Percentiles rank a stretch among this genome's conserved stretches.
These are phyloP conservation scores for Fusarium austroafricanum DNA, from an alignment of 2,329 filamentous ascomycete species.

Conservation along the genomic window DNA sequence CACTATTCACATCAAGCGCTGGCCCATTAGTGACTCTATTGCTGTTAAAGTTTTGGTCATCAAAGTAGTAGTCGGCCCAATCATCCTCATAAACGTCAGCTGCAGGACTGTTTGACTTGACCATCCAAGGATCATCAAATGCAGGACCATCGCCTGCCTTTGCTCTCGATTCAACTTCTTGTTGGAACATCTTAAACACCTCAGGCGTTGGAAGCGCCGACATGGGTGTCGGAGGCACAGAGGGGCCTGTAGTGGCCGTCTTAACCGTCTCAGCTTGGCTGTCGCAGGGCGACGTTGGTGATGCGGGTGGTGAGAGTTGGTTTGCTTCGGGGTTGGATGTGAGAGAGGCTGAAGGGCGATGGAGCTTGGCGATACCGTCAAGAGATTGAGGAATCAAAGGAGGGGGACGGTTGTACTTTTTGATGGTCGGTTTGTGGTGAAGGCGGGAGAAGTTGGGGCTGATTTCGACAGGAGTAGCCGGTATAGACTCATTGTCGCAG, in stretches of 20 bases:
- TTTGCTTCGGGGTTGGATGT: slow-evolving; percentile 34
- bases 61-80: slow-evolving; percentile 51
- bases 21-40: slow-evolving; percentile 1
- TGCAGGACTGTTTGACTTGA: slow-evolving; percentile 8
- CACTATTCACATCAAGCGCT: slow-evolving; percentile 20
- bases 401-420: slow-evolving; percentile 34
- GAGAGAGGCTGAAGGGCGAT: slow-evolving; percentile 24
- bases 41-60: slow-evolving; percentile 40
- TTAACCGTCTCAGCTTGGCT: slow-evolving; percentile 21
- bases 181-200: slow-evolving; percentile 36
- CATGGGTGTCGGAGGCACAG: slow-evolving; percentile 30
- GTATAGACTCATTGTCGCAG: slow-evolving; percentile 39
- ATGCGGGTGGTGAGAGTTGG: slow-evolving; percentile 27
- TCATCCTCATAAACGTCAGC: slow-evolving; percentile 44
- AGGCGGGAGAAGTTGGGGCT: slow-evolving; percentile 18
- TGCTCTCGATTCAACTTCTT: slow-evolving; percentile 17
- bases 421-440: slow-evolving; percentile 16
- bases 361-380: slow-evolving; percentile 27
- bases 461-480: slow-evolving; percentile 13
- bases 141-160: slow-evolving; percentile 12
- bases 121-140: slow-evolving; percentile 31
- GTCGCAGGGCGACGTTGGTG: slow-evolving; percentile 15
- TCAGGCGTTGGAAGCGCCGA: slow-evolving; percentile 41
- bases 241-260: slow-evolving; percentile 11
- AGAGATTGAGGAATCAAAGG: slow-evolving; percentile 32